phyloP scores from a whole-genome alignment of 352 stramenopile species.

The Phytophthora tubulina region DNA sequence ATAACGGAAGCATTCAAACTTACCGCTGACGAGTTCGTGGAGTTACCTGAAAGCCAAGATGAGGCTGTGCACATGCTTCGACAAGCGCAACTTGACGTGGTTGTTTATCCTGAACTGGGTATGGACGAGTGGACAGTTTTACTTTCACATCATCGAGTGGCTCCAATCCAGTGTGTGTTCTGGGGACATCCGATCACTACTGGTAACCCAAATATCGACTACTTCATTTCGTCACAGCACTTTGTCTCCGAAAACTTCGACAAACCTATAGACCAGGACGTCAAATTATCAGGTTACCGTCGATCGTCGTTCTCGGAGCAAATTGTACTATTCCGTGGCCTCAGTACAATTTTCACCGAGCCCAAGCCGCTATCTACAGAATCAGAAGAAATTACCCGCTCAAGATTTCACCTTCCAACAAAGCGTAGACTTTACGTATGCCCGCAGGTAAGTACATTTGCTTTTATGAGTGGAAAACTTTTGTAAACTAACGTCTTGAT shows the following conservation, averaged over 20 bases:
- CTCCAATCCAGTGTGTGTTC: conserved; percentile 80
- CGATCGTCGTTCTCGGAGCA: conserved; percentile 68
- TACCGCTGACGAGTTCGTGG: conserved; percentile 57
- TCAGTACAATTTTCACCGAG: conserved; percentile 69
- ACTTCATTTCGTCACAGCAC: conserved; percentile 79
- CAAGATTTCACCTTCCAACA: conserved; percentile 50
- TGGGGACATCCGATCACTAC: conserved; percentile 91
- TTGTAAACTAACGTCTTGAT: not conserved
- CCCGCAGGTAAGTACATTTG: conserved; percentile 44
- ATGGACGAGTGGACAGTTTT: conserved; percentile 84
- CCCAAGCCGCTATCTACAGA: conserved; percentile 26
- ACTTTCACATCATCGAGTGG: conserved; percentile 77
- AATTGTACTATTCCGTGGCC: conserved; percentile 70
- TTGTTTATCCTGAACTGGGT: conserved; percentile 85
- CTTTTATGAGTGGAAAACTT: not conserved
- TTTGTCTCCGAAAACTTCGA: conserved; percentile 50
- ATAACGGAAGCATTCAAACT: conserved; percentile 52
- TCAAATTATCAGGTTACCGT: conserved; percentile 39
- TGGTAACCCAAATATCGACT: conserved; percentile 79
- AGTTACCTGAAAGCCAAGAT: conserved; percentile 49
- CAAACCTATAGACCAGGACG: not conserved
- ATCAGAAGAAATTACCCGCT: conserved; percentile 38
- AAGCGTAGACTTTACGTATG: conserved; percentile 66
- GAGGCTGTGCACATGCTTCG: conserved; percentile 51
- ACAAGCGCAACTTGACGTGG: conserved; percentile 71